These are phyloP conservation scores for Wickerhamiella siamensis DNA, from an alignment of 805 yeast genomes.

Conservation along the genomic window DNA sequence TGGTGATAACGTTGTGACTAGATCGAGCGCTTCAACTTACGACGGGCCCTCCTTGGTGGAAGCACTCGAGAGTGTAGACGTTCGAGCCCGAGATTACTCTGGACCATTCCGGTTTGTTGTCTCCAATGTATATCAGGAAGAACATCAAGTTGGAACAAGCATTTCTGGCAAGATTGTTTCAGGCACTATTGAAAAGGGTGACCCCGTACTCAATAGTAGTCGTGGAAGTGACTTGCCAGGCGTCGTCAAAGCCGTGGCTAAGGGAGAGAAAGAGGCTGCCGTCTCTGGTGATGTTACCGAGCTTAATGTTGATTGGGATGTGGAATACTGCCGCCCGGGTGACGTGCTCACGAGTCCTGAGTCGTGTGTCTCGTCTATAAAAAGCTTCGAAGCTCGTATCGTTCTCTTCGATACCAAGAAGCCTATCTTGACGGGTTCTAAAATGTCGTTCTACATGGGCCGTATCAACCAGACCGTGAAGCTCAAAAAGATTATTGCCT, in stretches of 20 bases:
- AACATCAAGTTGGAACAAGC: slow-evolving; percentile 35
- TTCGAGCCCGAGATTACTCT: slow-evolving; percentile 5
- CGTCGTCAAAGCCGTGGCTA: slow-evolving; percentile 13
- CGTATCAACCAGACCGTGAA: slow-evolving; percentile 59
- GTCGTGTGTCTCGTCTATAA: slow-evolving; percentile 33
- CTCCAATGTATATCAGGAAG: slow-evolving; percentile 43
- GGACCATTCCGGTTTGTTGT: slow-evolving; percentile 40
- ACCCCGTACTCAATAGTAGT: slow-evolving; percentile 33
- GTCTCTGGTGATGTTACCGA: slow-evolving; percentile 43
- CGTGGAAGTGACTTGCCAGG: slow-evolving; percentile 33
- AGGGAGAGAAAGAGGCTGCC: slow-evolving; percentile 27
- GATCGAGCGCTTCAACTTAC: slow-evolving; percentile 28
- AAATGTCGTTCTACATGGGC: slow-evolving; percentile 64
- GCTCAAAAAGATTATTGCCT: slow-evolving; percentile 33
- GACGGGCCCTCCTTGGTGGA: slow-evolving; percentile 30
- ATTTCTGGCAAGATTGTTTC: slow-evolving; percentile 52
- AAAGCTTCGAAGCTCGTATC: slow-evolving; percentile 40
- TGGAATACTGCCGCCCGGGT: slow-evolving; percentile 41
- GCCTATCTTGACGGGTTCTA: slow-evolving; percentile 69
- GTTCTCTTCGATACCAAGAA: slow-evolving; percentile 50
- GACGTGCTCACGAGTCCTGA: slow-evolving; percentile 47
- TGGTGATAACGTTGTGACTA: slow-evolving; percentile 50
- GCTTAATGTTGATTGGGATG: slow-evolving; percentile 28
- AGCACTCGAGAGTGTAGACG: slow-evolving; percentile 21
- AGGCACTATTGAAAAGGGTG: slow-evolving; percentile 61